These are phyloP conservation scores for Aspergillus phoenicis DNA, from an alignment of 2,329 filamentous ascomycete genomes.

Conservation along the genomic window DNA sequence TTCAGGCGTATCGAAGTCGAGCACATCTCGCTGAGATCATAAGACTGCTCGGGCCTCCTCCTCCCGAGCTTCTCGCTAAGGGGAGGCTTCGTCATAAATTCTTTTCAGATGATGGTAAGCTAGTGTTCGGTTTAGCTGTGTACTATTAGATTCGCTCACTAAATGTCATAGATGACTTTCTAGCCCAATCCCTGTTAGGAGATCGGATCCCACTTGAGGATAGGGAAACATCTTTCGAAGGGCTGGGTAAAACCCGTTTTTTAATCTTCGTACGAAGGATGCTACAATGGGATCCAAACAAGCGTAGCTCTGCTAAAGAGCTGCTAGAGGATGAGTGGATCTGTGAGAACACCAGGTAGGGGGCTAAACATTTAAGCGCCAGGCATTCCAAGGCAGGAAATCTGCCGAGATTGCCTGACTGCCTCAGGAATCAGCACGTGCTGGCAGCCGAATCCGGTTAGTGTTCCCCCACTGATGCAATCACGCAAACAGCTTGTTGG, in stretches of 20 bases:
- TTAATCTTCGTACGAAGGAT: slow-evolving; percentile 40
- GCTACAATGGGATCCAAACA: slow-evolving; percentile 39
- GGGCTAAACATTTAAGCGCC: too few relatives aligned
- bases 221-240: slow-evolving; percentile 41
- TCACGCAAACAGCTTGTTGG: background rate
- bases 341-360: background rate
- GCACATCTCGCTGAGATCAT: slow-evolving; percentile 55
- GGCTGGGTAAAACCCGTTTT: slow-evolving; percentile 34
- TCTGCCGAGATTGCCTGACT: too few relatives aligned
- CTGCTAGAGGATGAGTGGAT: slow-evolving; percentile 35
- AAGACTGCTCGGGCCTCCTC: slow-evolving; percentile 49
- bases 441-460: background rate
- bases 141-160: slow-evolving; percentile 2
- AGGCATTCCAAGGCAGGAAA: too few relatives aligned
- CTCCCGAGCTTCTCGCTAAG: slow-evolving; percentile 33
- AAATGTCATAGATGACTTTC: slow-evolving; percentile 30
- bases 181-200: slow-evolving; percentile 22
- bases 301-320: slow-evolving; percentile 35
- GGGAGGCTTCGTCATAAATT: slow-evolving; percentile 40
- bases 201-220: slow-evolving; percentile 35
- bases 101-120: slow-evolving; percentile 42
- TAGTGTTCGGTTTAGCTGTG: background rate
- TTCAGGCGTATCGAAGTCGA: slow-evolving; percentile 45
- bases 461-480: background rate
- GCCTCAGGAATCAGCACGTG: too few relatives aligned